These are phyloP conservation scores for Thielaviopsis ethacetica DNA, from an alignment of 2,329 filamentous ascomycete genomes.

Conservation along the genomic window DNA sequence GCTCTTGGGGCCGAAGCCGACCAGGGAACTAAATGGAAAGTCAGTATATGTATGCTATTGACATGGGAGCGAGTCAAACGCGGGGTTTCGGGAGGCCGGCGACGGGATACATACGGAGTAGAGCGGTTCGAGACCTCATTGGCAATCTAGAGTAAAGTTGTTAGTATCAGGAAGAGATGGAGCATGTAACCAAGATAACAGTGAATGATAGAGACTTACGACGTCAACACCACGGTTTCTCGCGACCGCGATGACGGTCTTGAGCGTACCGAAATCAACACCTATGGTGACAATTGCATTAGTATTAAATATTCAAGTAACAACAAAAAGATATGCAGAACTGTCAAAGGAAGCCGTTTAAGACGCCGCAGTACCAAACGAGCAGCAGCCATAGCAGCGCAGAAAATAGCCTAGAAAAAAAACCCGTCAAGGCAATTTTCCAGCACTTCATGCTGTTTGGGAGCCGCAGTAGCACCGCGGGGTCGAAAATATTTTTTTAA, in stretches of 20 bases:
- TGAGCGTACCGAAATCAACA: constrained; percentile 90
- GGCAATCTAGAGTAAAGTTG: constrained; percentile 51
- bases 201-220: constrained; percentile 42
- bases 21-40: constrained; percentile 50
- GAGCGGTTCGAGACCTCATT: constrained; percentile 98
- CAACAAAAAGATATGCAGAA: neutral
- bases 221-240: constrained; percentile 98
- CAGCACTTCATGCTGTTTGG: neutral
- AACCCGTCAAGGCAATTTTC: neutral
- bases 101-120: constrained; percentile 61
- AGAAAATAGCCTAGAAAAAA: neutral
- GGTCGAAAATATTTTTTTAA: constrained; percentile 4
- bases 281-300: constrained; percentile 27
- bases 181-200: neutral
- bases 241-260: constrained; percentile 94
- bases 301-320: neutral
- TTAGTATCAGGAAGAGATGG: neutral
- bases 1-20: constrained; percentile 86
- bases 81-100: constrained; percentile 2
- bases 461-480: neutral
- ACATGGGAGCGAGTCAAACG: neutral
- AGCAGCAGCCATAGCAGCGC: neutral
- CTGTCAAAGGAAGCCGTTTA: neutral
- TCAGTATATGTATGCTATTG: constrained; percentile 10
- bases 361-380: neutral